Percentiles rank a stretch among this genome's conserved stretches.
Conservation (phyloP, 139 green algal genomes). For the Tetradesmus lagerheimii region DNA sequence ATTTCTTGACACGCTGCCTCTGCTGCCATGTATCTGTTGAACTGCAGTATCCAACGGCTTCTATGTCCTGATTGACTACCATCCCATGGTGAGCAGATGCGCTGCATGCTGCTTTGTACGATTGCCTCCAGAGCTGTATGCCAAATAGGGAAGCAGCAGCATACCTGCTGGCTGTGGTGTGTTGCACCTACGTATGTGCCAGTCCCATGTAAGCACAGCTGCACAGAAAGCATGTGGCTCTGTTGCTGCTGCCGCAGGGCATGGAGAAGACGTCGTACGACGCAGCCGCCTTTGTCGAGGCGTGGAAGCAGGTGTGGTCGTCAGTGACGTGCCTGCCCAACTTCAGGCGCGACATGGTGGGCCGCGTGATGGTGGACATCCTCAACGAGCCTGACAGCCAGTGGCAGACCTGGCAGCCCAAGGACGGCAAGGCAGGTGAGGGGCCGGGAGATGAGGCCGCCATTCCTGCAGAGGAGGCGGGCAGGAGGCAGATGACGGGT, state of each 20-base stretch:
- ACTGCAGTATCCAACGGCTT: constrained; percentile 59
- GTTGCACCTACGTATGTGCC: background rate
- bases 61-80: constrained; percentile 71
- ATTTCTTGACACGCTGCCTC: background rate
- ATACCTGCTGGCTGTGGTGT: background rate
- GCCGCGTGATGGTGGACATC: constrained; percentile 47
- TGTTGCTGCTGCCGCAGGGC: constrained; percentile 14
- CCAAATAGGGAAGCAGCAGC: background rate
- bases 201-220: too few species aligned
- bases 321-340: constrained; percentile 36
- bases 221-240: background rate
- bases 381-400: constrained; percentile 50
- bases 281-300: constrained; percentile 13
- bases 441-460: too few species aligned
- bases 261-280: constrained; percentile 34
- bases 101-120: background rate
- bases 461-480: background rate
- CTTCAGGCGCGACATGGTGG: constrained; percentile 35
- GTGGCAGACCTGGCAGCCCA: constrained; percentile 41
- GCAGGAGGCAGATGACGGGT: too few species aligned
- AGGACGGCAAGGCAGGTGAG: constrained; percentile 16
- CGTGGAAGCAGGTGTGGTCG: constrained; percentile 40
- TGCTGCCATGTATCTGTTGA: background rate
- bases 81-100: constrained; percentile 48
- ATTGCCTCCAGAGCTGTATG: background rate